Conservation (phyloP, 306 rosid genomes). For the Lablab purpureus region DNA sequence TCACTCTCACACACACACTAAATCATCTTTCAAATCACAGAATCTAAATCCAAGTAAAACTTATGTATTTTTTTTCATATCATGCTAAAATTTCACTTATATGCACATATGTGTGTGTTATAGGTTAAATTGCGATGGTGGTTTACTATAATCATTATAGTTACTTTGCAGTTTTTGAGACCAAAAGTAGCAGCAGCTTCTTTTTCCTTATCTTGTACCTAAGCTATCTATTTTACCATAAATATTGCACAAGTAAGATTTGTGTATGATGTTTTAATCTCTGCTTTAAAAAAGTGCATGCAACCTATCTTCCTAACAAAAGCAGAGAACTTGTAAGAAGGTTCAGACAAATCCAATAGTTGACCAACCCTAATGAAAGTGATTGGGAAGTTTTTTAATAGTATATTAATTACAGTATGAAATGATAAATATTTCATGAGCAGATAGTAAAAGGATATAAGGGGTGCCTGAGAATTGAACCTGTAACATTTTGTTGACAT, state of each 20-base stretch:
- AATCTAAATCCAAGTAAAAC: not conserved
- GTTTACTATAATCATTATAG: not conserved
- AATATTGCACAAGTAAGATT: not conserved
- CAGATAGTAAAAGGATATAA: conserved; percentile 8
- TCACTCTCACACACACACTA: not conserved
- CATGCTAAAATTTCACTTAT: no score
- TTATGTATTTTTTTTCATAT: not conserved
- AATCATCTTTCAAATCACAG: not conserved
- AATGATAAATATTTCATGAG: conserved; percentile 25
- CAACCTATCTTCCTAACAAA: not conserved
- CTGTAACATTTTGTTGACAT: conserved; percentile 98
- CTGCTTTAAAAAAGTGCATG: not conserved
- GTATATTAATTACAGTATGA: no score
- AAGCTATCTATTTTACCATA: not conserved
- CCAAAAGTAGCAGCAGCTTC: not conserved
- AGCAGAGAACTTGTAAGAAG: not conserved
- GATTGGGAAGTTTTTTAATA: not conserved
- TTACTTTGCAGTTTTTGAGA: not conserved
- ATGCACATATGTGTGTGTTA: no score
- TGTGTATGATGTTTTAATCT: not conserved
- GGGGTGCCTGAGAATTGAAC: conserved; percentile 47
- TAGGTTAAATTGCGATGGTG: not conserved
- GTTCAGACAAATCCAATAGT: not conserved
- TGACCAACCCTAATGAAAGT: not conserved
- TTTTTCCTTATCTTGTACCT: not conserved